Evolutionary conservation across 805 yeast species (phyloP).

Genomic region (Hanseniaspora lindneri): DNA sequence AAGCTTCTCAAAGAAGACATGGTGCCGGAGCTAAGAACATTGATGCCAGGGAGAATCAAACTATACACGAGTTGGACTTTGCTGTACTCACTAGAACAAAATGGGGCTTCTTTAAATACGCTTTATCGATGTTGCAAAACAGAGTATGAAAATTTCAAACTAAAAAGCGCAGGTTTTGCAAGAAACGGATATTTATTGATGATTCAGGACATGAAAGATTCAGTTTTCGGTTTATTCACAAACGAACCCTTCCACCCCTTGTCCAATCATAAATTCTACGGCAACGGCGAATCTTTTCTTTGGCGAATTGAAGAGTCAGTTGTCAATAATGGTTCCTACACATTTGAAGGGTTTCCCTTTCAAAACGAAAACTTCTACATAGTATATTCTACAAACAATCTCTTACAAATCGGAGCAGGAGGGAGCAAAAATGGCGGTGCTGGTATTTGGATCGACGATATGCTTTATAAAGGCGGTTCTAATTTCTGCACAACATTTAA

Average conservation of each 20-base stretch:
- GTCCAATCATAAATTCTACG: slow-evolving; percentile 65
- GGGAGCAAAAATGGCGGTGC: slow-evolving; percentile 56
- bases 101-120: slow-evolving; percentile 78
- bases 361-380: slow-evolving; percentile 82
- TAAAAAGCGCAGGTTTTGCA: slow-evolving; percentile 29
- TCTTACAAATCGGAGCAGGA: slow-evolving; percentile 80
- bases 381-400: slow-evolving; percentile 66
- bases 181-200: slow-evolving; percentile 64
- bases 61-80: slow-evolving; percentile 66
- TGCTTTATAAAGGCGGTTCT: slow-evolving; percentile 64
- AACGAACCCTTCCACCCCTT: slow-evolving; percentile 64
- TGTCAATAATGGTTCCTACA: slow-evolving; percentile 27
- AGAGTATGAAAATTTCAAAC: slow-evolving; percentile 33
- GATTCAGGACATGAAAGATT: slow-evolving; percentile 51
- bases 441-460: slow-evolving; percentile 77
- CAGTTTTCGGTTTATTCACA: slow-evolving; percentile 65
- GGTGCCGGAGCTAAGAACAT: slow-evolving; percentile 60
- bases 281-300: slow-evolving; percentile 89
- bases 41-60: slow-evolving; percentile 71
- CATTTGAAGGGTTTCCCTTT: slow-evolving; percentile 72
- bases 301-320: slow-evolving; percentile 58
- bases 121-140: slow-evolving; percentile 39
- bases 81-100: slow-evolving; percentile 76
- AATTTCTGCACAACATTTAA: slow-evolving; percentile 77
- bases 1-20: slow-evolving; percentile 47